A percentile compares a stretch with the other conserved stretches of the same genome.
These are phyloP conservation scores for Primulina tabacum DNA, from an alignment of 257 asterid genomes.

Conservation along the genomic window DNA sequence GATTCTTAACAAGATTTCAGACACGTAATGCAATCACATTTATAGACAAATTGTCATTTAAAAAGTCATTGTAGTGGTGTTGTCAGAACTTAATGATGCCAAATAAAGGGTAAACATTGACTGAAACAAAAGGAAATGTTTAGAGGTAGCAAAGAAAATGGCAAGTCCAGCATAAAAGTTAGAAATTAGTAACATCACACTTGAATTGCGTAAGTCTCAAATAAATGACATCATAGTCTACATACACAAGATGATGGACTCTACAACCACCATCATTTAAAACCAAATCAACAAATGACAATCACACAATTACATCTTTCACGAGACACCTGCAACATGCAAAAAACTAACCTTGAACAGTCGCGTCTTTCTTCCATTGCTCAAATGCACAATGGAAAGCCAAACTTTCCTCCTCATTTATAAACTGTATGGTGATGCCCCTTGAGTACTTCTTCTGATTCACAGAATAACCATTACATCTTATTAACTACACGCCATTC, in stretches of 20 bases:
- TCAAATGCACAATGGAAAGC: constrained; percentile 94
- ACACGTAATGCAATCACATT: not conserved
- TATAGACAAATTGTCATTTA: not conserved
- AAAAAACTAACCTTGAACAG: constrained; percentile 70
- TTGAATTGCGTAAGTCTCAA: not conserved
- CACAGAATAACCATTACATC: constrained; percentile 40
- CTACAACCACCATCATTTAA: not conserved
- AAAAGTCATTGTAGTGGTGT: not conserved
- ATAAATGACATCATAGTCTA: not conserved
- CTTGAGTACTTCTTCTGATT: constrained; percentile 83
- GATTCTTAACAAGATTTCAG: not conserved
- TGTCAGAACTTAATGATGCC: not conserved
- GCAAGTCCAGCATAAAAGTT: not conserved
- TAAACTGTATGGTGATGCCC: constrained; percentile 85
- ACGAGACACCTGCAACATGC: constrained; percentile 22
- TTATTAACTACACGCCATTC: constrained; percentile 20
- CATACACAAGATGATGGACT: constrained; percentile 1
- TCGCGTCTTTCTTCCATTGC: constrained; percentile 82
- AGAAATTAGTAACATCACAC: constrained; percentile 1
- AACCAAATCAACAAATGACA: not conserved
- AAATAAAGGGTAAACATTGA: not conserved
- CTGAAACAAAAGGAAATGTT: not conserved
- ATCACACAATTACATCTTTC: constrained; percentile 19
- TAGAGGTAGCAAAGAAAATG: not conserved
- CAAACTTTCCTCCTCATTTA: constrained; percentile 84